Evolutionary conservation across 2,329 filamentous ascomycete species (phyloP).

Genomic region (Pezicula carpinea): DNA sequence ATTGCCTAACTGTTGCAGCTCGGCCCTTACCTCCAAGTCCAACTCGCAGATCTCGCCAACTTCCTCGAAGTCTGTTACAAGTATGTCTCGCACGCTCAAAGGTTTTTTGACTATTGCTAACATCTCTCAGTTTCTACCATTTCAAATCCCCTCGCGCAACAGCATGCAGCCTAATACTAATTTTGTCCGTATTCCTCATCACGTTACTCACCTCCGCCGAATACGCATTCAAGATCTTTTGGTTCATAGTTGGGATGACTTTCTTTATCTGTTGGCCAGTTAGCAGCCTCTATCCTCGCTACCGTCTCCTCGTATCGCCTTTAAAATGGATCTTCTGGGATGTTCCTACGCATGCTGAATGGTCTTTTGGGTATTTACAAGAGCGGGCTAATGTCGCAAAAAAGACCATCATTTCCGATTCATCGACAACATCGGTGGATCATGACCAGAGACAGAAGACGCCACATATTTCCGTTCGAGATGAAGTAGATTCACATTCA

Average conservation of each 20-base stretch:
- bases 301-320: conserved; percentile 31
- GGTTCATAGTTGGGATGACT: conserved; percentile 24
- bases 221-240: conserved; percentile 26
- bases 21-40: conserved; percentile 31
- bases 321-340: conserved; percentile 32
- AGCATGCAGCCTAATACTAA: conserved; percentile 19
- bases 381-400: conserved; percentile 8
- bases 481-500: neutral
- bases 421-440: neutral
- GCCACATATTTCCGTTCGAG: neutral
- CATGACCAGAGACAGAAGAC: neutral
- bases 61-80: conserved; percentile 31
- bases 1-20: conserved; percentile 20
- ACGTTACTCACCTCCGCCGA: conserved; percentile 22
- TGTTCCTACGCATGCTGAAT: conserved; percentile 33
- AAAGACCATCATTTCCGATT: conserved; percentile 2
- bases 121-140: conserved; percentile 28
- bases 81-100: neutral
- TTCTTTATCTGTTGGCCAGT: conserved; percentile 33
- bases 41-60: conserved; percentile 31
- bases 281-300: conserved; percentile 28
- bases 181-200: conserved; percentile 19
- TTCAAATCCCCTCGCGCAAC: conserved; percentile 30
- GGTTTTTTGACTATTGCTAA: neutral
- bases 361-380: conserved; percentile 26